These are phyloP conservation scores for Picochlorum sp. DNA, from an alignment of 139 green algal genomes.

Conservation along the genomic window DNA sequence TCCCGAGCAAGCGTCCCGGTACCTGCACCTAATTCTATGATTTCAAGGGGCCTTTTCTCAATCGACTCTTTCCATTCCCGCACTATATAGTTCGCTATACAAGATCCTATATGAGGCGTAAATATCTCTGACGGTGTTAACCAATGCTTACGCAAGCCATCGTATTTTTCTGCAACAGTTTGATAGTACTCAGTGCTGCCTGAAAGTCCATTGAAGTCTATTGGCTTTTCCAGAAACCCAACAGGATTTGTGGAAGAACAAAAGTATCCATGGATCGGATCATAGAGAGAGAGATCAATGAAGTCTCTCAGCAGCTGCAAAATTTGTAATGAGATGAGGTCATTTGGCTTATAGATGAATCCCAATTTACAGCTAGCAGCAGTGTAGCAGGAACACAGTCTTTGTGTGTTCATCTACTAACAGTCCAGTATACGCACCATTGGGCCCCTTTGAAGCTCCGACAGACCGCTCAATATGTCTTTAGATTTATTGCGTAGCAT, in stretches of 20 bases:
- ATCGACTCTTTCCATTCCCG: conserved; percentile 7
- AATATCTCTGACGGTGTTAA: conserved; percentile 79
- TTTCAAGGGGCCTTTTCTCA: conserved; percentile 23
- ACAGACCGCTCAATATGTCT: too few species aligned
- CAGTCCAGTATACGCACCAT: too few species aligned
- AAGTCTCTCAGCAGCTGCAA: conserved; percentile 50
- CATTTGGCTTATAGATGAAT: too few species aligned
- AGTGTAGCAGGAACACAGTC: too few species aligned
- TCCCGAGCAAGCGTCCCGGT: conserved; percentile 61
- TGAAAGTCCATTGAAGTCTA: conserved; percentile 14
- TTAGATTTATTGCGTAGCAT: too few species aligned
- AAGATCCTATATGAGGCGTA: conserved; percentile 52
- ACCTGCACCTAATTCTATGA: conserved; percentile 72
- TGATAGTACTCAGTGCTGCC: conserved; percentile 10
- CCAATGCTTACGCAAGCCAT: conserved; percentile 33
- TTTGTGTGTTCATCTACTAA: too few species aligned
- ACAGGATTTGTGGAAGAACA: conserved; percentile 9
- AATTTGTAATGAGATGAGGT: background rate
- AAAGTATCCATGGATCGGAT: conserved; percentile 26
- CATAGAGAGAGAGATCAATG: conserved; percentile 58
- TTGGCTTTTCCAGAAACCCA: conserved; percentile 6
- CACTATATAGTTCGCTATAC: conserved; percentile 35
- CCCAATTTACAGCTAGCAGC: too few species aligned
- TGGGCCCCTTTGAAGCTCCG: too few species aligned
- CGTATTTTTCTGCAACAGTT: conserved; percentile 11